phyloP scores from a whole-genome alignment of 225 moss, liverwort and hornwort genomes.

The Takakia lepidozioides region DNA sequence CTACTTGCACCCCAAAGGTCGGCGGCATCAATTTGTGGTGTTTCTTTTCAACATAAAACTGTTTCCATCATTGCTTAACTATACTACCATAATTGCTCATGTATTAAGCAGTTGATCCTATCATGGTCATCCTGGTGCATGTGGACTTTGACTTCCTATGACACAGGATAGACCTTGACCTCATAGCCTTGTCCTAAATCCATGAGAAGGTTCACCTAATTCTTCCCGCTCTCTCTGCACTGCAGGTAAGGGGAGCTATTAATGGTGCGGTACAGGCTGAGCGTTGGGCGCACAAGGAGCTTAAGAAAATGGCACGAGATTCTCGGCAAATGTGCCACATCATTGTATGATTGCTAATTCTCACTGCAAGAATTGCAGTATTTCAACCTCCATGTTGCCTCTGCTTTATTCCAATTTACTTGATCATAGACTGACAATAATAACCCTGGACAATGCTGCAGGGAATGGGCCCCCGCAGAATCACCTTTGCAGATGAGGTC shows the following conservation, averaged over 20 bases:
- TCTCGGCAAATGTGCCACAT: constrained; percentile 29
- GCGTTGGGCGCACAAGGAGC: constrained; percentile 23
- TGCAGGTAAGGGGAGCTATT: constrained; percentile 16
- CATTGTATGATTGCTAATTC: constrained; percentile 13
- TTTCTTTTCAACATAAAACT: not conserved
- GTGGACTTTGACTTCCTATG: too few relatives aligned
- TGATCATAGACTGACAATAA: not conserved
- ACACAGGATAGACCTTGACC: too few relatives aligned
- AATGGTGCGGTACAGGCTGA: constrained; percentile 17
- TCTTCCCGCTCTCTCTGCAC: not conserved
- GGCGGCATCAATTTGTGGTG: not conserved
- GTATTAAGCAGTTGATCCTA: too few relatives aligned
- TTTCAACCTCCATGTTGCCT: not conserved
- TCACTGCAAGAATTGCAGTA: not conserved
- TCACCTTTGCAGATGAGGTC: constrained; percentile 36
- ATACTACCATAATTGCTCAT: too few relatives aligned
- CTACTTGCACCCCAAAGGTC: constrained; percentile 8
- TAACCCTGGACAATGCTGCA: constrained; percentile 1
- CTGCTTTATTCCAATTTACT: not conserved
- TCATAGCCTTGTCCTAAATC: not conserved
- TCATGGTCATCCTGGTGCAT: too few relatives aligned
- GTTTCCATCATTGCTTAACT: not conserved
- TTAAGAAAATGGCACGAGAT: constrained; percentile 28
- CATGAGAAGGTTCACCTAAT: not conserved
- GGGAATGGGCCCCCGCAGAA: constrained; percentile 29